Conservation (phyloP, 2,329 filamentous ascomycete species). For the Alternaria longipes region DNA sequence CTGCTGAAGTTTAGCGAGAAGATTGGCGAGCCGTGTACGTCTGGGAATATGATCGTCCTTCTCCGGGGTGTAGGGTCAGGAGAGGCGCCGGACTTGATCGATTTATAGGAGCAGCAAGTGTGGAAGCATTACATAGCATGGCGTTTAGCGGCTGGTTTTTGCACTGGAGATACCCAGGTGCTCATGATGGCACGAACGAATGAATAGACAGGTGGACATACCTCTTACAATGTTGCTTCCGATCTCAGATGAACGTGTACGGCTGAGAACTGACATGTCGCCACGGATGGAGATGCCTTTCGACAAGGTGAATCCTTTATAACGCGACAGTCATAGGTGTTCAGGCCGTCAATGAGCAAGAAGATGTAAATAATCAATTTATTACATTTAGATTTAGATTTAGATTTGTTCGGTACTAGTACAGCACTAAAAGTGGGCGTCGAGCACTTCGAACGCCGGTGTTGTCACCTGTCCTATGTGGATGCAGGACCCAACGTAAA, state of each 20-base stretch:
- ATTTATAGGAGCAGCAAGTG: constrained; percentile 45
- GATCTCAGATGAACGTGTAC: not conserved
- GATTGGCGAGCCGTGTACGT: constrained; percentile 75
- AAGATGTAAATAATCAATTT: not conserved
- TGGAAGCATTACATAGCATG: constrained; percentile 2
- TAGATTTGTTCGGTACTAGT: not conserved
- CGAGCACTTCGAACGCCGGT: constrained; percentile 34
- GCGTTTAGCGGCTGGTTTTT: not conserved
- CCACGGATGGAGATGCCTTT: not conserved
- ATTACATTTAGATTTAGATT: not conserved
- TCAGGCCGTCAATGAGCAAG: not conserved
- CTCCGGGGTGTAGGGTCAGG: constrained; percentile 86
- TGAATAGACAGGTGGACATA: not conserved
- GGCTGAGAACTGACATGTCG: not conserved
- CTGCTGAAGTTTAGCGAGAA: constrained; percentile 89
- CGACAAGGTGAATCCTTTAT: not conserved
- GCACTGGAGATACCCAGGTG: constrained; percentile 26
- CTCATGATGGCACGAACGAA: not conserved
- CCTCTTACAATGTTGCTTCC: not conserved
- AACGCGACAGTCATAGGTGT: not conserved
- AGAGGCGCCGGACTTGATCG: constrained; percentile 71
- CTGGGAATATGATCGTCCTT: constrained; percentile 89
- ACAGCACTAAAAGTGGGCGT: constrained; percentile 7
- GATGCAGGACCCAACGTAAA: constrained; percentile 1
- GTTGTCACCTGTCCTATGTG: not conserved